Evolutionary conservation across 768 basidiomycete species (phyloP), one percentile per base, ranked within the genome.

Genomic region (Astraeus odoratus): DNA sequence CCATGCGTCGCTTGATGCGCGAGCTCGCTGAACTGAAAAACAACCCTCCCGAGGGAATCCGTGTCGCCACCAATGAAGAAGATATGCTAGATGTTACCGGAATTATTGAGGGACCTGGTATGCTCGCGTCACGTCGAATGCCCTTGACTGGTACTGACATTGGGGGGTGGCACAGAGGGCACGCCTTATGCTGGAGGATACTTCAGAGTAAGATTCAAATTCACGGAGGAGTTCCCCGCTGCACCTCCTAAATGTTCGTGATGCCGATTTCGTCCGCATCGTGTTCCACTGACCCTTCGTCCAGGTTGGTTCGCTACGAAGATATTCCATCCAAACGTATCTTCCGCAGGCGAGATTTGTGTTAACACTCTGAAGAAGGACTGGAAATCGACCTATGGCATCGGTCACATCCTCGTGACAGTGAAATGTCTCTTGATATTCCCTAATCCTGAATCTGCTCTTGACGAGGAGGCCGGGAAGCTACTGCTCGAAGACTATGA

Each of bases 281-380:
- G 7, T 10, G 15, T 42, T 3, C 16, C 44, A 25, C 18, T 51
- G 48, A 60, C 38, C 24, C 26, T 43, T 42, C 9, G 25, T 33
- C 9, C 53, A 95, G 93, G 94, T 58, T 84, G 88, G 72, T 86
- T 96, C 53, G 70, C 76, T 12, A 96, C 94, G 40, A 96, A 95
- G 71, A 94, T 98, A 46, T 97, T 97, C 66, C 94, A 97, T 57
- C 94, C 95, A 0, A 98, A 98, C 56, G 91, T 98, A 31, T 94
- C 92, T 0, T 74, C 77, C 26, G 64, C 77, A 0, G 93, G 93
- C 13, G 93, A 96, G 66, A 97, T 97, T 54, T 97, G 93, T 62
- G 93, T 97, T 12, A 95, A 94, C 68, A 97, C 93, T 6, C 70
- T 97, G 20, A 97, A 96, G 75, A 95, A 96, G 64, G 92, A 95